Percentiles rank a stretch among this genome's conserved stretches.
Evolutionary conservation across 495 filamentous ascomycete species (phyloP).

Genomic region (Daldinia decipiens): DNA sequence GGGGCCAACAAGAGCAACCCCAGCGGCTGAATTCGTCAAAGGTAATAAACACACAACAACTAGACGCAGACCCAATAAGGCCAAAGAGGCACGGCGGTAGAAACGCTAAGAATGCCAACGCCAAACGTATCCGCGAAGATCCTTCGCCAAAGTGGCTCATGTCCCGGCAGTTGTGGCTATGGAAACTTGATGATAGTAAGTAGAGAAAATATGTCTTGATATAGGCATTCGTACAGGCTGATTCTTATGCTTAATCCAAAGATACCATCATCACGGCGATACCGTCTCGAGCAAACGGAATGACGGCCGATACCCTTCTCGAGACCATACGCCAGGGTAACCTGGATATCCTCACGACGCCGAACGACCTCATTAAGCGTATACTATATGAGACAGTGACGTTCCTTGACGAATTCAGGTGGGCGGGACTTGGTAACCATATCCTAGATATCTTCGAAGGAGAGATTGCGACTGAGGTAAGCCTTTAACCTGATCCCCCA

Average conservation of each 20-base stretch:
- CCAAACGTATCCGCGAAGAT: conserved; percentile 1
- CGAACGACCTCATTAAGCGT: conserved; percentile 1
- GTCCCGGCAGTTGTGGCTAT: neutral
- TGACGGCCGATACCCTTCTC: conserved; percentile 4
- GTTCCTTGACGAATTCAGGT: neutral
- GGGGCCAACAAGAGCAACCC: neutral
- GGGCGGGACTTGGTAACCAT: neutral
- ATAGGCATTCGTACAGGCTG: neutral
- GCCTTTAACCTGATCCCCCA: neutral
- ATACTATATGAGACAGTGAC: neutral
- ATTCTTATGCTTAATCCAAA: neutral
- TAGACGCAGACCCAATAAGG: neutral
- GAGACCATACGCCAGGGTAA: neutral
- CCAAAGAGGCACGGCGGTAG: neutral
- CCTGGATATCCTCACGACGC: neutral
- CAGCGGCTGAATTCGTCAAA: neutral
- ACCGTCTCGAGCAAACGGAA: conserved; percentile 5
- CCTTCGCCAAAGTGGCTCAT: neutral
- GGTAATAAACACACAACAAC: neutral
- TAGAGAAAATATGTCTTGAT: neutral
- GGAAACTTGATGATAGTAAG: conserved; percentile 4
- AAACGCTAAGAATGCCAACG: conserved; percentile 1
- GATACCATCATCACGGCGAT: neutral
- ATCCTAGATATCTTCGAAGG: neutral
- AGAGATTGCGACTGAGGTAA: conserved; percentile 1